Evolutionary conservation across 2,329 filamentous ascomycete genomes (phyloP), one percentile per base, ranked within the genome.

Genomic region (Fusarium subtropicale): DNA sequence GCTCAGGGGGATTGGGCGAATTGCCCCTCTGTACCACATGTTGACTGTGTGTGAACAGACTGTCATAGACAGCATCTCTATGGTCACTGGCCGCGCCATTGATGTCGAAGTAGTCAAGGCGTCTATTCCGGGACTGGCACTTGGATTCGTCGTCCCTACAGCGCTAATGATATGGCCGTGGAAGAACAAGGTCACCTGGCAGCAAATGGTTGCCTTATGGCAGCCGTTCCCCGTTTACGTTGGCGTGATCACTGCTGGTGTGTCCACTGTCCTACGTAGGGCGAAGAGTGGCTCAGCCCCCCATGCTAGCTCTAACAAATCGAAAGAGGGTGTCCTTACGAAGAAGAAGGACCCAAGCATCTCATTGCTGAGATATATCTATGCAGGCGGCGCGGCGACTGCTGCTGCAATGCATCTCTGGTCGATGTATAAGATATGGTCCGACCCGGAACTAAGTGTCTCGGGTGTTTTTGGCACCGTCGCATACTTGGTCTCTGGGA

Each of bases 211-310:
- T 6, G 52, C 45, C 0, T 1, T 64, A 1, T 64, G 61, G 61
- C 61, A 64, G 1, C 61, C 60, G 2, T 64, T 52, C 15, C 61
- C 61, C 0, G 16, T 42, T 6, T 47, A 36, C 8, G 34, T 59
- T 3, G 10, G 45, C 0, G 13, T 52, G 1, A n/a, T 42, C 9
- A 52, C 45, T 7, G 6, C 13, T 0, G 34, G 39, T 0, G 1
- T 28, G 1, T 59, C 39, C 5, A 2, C 9, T 1, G 0, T 41
- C 1, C 2, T 39, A 0, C 42, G 31, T 1, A 33, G 7, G 4
- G 10, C 5, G 2, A 4, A 18, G 4, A 5, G 9, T 2, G 15
- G 1, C 12, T 3, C 33, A 11, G 16, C 2, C 3, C n/a, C 11
- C 1, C 36, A 2, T 2, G 4, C 13, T 20, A 11, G 15, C 8